Evolutionary conservation across 2,329 filamentous ascomycete genomes (phyloP).

Genomic region (Aspergillus sp.): DNA sequence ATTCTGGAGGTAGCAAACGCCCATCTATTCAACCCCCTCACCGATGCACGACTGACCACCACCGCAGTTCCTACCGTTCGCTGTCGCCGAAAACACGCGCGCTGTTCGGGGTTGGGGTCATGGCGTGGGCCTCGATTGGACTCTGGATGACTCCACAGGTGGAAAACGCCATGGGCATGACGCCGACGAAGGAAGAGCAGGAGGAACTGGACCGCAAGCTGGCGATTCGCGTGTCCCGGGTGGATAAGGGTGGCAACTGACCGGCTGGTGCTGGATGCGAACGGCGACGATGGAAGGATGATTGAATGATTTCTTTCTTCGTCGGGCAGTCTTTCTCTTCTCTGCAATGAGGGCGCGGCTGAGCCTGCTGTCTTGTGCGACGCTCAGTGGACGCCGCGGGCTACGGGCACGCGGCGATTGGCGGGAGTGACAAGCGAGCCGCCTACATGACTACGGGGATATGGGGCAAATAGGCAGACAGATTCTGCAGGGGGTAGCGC

Average conservation of each 20-base stretch:
- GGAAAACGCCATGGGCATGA: slow-evolving; percentile 70
- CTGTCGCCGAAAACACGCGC: slow-evolving; percentile 69
- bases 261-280: neutral
- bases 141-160: slow-evolving; percentile 70
- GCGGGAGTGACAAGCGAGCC: neutral
- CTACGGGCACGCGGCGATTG: neutral
- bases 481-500: neutral
- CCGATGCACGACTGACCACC: neutral
- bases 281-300: neutral
- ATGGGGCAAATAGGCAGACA: neutral
- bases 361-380: slow-evolving; percentile 6
- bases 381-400: neutral
- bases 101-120: slow-evolving; percentile 68
- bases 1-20: slow-evolving; percentile 36
- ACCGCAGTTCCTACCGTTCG: slow-evolving; percentile 63
- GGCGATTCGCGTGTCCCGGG: slow-evolving; percentile 31
- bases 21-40: neutral
- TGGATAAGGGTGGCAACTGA: slow-evolving; percentile 28
- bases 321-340: neutral
- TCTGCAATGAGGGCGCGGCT: neutral
- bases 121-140: slow-evolving; percentile 72
- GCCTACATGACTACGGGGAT: neutral
- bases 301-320: neutral
- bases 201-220: slow-evolving; percentile 56
- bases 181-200: slow-evolving; percentile 70